Base-by-base conservation (phyloP, 345 rosid species). In the Brassica incana region DNA sequence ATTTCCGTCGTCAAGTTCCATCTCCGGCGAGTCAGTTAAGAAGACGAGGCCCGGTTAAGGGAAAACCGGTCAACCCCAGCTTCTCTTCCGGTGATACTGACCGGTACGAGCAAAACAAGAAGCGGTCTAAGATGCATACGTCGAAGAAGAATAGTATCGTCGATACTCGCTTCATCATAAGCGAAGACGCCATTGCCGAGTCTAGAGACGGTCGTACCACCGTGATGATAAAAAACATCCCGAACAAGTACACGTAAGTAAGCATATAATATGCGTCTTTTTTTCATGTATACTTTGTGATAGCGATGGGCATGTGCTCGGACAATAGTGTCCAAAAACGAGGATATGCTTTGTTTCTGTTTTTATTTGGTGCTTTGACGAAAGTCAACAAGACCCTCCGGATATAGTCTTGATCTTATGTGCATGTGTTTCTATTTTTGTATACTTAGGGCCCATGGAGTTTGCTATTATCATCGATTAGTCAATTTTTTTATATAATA, bases 191-290 rank as follows among this genome's bases (percentile, higher is more conserved):
- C 8, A 56, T 58, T 1, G 7, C 43, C 58, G 97, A 90, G 75
- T 11, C 58, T 10, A 40, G 81, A 58, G 97, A 95, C 64, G 76
- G 78, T 7, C 86, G 99, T 63, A 93, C 99, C 82, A 91, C 99
- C 59, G 88, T 95, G 52, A 95, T 95, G 99, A 89, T 95, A 84
- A 95, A 89, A 88, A 95, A 95, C 96, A 93, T 95, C 27, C 99
- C 99, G 38, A 95, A 93, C 82, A 95, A 91, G 84, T 93, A 91
- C 88, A 95, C 91, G 23, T 20, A 20, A 20, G 98, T 95, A 52
- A 74, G 82, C 35, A 25, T 11, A 48, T 9, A 20, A 15, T 32
- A 45, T 66, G 25, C 18, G 6, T 58, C 67, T 45, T 1, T 73
- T 79, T 67, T 36, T 36, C 61, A 9, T 50, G 12, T 6, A 11